These are phyloP conservation scores for Debaryomyces nepalensis DNA, from an alignment of 1,139 yeast genomes.

Conservation along the genomic window DNA sequence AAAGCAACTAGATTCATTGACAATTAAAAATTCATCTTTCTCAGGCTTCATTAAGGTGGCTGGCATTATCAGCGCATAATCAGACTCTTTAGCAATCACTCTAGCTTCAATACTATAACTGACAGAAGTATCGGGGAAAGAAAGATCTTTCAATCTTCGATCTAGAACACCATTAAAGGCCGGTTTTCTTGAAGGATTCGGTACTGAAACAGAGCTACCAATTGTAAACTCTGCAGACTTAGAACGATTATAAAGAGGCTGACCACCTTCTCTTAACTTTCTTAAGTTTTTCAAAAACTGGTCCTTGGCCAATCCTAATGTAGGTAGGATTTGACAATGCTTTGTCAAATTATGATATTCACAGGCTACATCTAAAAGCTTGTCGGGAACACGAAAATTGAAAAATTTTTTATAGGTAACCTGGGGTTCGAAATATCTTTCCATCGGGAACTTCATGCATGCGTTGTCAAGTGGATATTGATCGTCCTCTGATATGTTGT, in stretches of 20 bases:
- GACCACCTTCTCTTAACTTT: constrained; percentile 30
- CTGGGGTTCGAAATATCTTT: constrained; percentile 36
- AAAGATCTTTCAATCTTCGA: constrained; percentile 36
- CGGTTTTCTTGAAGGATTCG: constrained; percentile 1
- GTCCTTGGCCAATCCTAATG: constrained; percentile 36
- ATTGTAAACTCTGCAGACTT: constrained; percentile 14
- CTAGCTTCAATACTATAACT: constrained; percentile 44
- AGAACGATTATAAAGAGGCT: not conserved
- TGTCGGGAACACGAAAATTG: constrained; percentile 44
- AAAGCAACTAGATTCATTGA: constrained; percentile 37
- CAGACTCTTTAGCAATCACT: constrained; percentile 40
- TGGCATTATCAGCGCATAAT: constrained; percentile 28
- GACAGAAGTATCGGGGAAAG: constrained; percentile 37
- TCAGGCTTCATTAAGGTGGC: constrained; percentile 20
- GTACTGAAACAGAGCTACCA: constrained; percentile 6
- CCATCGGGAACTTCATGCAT: constrained; percentile 30
- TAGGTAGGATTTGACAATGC: constrained; percentile 45
- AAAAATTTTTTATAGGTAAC: constrained; percentile 46
- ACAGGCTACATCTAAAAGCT: constrained; percentile 42
- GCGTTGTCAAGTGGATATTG: constrained; percentile 37
- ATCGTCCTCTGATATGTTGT: constrained; percentile 28
- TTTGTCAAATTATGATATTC: constrained; percentile 36
- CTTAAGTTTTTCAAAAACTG: constrained; percentile 35
- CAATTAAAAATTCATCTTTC: constrained; percentile 43
- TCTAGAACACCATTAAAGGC: constrained; percentile 22